Percentiles rank a stretch among this genome's conserved stretches.
Evolutionary conservation across 768 basidiomycete species (phyloP).

Genomic region (Pleurotus giganteus): DNA sequence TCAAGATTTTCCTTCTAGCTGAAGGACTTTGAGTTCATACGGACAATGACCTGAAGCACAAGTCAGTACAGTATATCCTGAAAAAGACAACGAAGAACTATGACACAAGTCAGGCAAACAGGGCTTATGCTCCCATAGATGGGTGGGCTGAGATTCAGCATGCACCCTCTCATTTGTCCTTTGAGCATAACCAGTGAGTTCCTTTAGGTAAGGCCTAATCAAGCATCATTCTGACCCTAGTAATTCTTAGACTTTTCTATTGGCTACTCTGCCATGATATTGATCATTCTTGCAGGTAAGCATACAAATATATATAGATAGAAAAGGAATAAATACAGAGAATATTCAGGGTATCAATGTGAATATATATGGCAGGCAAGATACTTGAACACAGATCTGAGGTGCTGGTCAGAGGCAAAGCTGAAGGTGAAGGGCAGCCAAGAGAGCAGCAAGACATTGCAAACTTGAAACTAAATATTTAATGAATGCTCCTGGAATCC

Average conservation of each 20-base stretch:
- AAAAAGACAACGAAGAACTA: background rate
- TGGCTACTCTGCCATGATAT: background rate
- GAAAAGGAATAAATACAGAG: too few species aligned
- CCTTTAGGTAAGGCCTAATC: too few species aligned
- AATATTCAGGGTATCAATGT: too few species aligned
- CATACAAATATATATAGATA: too few species aligned
- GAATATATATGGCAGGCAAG: too few species aligned
- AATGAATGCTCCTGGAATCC: too few species aligned
- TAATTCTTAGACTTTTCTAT: background rate
- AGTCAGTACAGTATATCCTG: background rate
- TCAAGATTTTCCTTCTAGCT: background rate
- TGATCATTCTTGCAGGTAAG: too few species aligned
- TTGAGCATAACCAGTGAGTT: constrained; percentile 5
- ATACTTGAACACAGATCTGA: too few species aligned
- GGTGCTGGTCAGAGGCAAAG: too few species aligned
- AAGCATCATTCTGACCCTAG: background rate
- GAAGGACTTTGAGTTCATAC: background rate
- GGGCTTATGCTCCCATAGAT: background rate
- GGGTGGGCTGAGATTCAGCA: background rate
- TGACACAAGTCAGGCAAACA: constrained; percentile 3
- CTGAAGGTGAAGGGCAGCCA: too few species aligned
- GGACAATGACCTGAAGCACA: background rate
- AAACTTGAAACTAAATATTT: too few species aligned
- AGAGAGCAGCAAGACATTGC: too few species aligned
- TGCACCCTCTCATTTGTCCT: background rate